Conservation (phyloP, 306 rosid genomes). For the Casuarina glauca region DNA sequence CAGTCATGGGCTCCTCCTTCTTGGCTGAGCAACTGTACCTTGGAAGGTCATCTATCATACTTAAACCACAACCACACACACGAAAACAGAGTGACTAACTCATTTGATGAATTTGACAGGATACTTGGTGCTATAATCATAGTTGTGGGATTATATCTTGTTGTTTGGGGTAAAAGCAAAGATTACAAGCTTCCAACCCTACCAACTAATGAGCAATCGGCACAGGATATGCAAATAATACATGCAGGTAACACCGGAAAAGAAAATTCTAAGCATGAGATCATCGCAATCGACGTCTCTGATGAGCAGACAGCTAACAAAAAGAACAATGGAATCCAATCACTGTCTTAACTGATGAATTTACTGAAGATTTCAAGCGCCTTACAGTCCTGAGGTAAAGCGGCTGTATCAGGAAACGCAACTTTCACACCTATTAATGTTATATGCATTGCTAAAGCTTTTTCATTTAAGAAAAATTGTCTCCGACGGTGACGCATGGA, state of each 20-base stretch:
- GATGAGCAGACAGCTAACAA: conserved; percentile 25
- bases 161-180: conserved; percentile 88
- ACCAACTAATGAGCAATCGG: conserved; percentile 28
- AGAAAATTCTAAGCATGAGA: conserved; percentile 35
- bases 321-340: neutral
- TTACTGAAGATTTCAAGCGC: neutral
- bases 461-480: conserved; percentile 11
- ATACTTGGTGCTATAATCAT: conserved; percentile 65
- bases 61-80: neutral
- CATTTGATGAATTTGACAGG: conserved; percentile 41
- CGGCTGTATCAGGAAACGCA: conserved; percentile 6
- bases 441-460: conserved; percentile 12
- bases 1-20: conserved; percentile 64
- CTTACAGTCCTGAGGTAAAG: conserved; percentile 24
- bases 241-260: conserved; percentile 22
- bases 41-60: conserved; percentile 60
- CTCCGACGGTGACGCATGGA: conserved; percentile 5
- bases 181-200: conserved; percentile 39
- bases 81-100: neutral
- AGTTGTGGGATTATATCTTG: conserved; percentile 64
- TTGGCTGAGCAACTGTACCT: conserved; percentile 58
- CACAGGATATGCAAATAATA: conserved; percentile 24
- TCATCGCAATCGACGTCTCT: conserved; percentile 24
- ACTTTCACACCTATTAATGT: conserved; percentile 25
- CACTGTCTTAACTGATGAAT: neutral